phyloP scores from a whole-genome alignment of 2,329 filamentous ascomycete genomes.

The Talaromyces sp. region DNA sequence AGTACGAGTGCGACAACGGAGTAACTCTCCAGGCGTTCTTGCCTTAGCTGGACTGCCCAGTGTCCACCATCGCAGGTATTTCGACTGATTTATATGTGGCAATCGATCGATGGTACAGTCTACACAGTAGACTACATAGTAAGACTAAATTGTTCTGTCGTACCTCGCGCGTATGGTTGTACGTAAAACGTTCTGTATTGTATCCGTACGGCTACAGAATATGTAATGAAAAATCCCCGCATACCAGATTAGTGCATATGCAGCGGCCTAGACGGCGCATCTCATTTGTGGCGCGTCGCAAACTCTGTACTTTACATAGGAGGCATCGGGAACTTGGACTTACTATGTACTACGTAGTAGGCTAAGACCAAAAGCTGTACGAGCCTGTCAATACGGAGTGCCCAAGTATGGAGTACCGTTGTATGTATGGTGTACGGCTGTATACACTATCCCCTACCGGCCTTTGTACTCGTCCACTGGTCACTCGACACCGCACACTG shows the following conservation, averaged over 20 bases:
- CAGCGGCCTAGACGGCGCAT: conserved; percentile 6
- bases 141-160: background rate
- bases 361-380: background rate
- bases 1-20: background rate
- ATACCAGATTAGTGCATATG: conserved; percentile 14
- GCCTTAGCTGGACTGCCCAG: background rate
- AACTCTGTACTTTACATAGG: background rate
- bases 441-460: background rate
- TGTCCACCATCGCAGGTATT: background rate
- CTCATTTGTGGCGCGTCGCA: conserved; percentile 3
- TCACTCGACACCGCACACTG: conserved; percentile 2
- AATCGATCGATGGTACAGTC: background rate
- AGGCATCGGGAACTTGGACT: too few relatives aligned
- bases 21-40: background rate
- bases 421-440: background rate
- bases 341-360: too few relatives aligned
- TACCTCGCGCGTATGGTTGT: background rate
- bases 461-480: background rate
- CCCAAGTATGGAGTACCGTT: conserved; percentile 8
- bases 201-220: background rate
- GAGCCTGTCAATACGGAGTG: background rate
- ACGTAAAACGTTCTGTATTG: background rate
- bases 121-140: background rate
- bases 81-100: background rate
- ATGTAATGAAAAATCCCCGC: conserved; percentile 3